A percentile compares a stretch with the other conserved stretches of the same genome.
phyloP scores from a whole-genome alignment of 768 basidiomycete genomes.

The Pleurotus tuber-regium region DNA sequence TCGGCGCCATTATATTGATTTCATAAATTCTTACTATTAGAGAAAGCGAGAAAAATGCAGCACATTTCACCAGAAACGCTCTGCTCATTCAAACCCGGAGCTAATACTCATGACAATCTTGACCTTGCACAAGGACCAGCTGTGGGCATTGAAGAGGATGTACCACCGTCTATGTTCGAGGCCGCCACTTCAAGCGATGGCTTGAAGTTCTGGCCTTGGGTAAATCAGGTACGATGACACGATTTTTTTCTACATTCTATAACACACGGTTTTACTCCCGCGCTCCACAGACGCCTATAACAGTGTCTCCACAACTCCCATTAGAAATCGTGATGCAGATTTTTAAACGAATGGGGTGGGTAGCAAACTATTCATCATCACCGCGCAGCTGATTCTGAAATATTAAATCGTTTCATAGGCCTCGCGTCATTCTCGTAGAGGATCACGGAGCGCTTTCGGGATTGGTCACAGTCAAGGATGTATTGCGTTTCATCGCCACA shows the following conservation, averaged over 20 bases:
- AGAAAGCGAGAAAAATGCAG: conserved; percentile 13
- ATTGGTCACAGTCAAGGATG: conserved; percentile 94
- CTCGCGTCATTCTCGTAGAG: conserved; percentile 94
- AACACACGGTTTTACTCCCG: not conserved
- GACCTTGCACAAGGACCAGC: conserved; percentile 47
- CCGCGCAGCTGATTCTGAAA: conserved; percentile 1
- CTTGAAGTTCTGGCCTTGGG: conserved; percentile 83
- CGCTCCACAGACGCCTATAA: conserved; percentile 77
- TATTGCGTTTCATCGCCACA: conserved; percentile 78
- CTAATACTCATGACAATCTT: conserved; percentile 41
- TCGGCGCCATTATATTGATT: too few relatives aligned
- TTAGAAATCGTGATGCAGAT: conserved; percentile 97
- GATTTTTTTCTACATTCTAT: not conserved
- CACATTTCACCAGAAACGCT: conserved; percentile 10
- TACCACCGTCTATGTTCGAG: conserved; percentile 62
- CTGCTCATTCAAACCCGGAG: conserved; percentile 8
- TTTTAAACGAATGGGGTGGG: conserved; percentile 97
- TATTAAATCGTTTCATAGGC: conserved; percentile 44
- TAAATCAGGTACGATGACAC: conserved; percentile 75
- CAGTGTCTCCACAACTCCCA: conserved; percentile 87
- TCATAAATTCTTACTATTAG: conserved; percentile 4
- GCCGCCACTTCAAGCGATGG: conserved; percentile 53
- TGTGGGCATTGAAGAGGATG: conserved; percentile 66
- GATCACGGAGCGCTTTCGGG: conserved; percentile 80
- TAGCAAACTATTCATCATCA: conserved; percentile 13